phyloP scores from a whole-genome alignment of 2,329 filamentous ascomycete genomes.

The Colletotrichum limetticola region DNA sequence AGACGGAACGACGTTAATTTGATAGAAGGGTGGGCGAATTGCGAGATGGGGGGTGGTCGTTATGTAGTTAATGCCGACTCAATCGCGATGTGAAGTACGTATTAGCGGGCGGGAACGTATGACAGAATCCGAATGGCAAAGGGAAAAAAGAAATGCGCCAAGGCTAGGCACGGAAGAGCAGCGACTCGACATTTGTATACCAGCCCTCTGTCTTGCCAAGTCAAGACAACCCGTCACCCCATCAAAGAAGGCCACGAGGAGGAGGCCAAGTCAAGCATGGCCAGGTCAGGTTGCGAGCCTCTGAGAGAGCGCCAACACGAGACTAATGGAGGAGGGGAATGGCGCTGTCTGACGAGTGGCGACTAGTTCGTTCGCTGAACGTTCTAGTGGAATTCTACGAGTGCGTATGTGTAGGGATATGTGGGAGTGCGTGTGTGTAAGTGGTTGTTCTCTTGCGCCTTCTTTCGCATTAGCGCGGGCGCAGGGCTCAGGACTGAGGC shows the following conservation, averaged over 20 bases:
- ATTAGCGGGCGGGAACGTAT: not conserved
- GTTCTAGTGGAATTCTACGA: not conserved
- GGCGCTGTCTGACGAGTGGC: slow-evolving; percentile 17
- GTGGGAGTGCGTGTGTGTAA: not conserved
- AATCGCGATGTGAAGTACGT: not conserved
- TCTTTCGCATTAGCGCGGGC: slow-evolving; percentile 33
- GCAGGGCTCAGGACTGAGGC: slow-evolving; percentile 30
- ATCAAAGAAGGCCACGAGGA: not conserved
- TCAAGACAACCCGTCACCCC: not conserved
- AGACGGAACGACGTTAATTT: not conserved
- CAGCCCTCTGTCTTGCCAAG: not conserved
- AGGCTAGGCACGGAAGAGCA: not conserved
- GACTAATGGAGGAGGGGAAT: not conserved
- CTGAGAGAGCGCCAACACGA: slow-evolving; percentile 9
- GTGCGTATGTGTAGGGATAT: not conserved
- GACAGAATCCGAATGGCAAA: not conserved
- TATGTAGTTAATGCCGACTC: slow-evolving; percentile 12
- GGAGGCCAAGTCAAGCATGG: not conserved
- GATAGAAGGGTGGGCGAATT: not conserved
- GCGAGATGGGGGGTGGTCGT: not conserved
- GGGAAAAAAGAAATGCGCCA: not conserved
- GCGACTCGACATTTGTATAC: slow-evolving; percentile 19
- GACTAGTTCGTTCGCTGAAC: slow-evolving; percentile 2
- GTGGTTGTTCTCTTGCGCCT: slow-evolving; percentile 9
- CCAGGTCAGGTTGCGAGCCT: not conserved